A percentile compares a stretch with the other conserved stretches of the same genome.
phyloP scores from a whole-genome alignment of 441 rosid species.

The Adansonia gregorii region DNA sequence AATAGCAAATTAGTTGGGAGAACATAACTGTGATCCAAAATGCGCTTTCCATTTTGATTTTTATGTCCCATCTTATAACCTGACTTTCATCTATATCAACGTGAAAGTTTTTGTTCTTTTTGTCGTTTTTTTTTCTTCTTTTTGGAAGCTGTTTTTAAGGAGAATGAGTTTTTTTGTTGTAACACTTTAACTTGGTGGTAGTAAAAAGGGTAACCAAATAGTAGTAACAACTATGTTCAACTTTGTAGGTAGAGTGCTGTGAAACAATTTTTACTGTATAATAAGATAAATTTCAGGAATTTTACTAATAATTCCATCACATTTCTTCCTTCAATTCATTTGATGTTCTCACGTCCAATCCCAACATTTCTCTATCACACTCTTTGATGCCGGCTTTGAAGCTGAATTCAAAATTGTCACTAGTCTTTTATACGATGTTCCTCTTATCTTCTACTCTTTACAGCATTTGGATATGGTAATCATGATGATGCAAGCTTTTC shows the following conservation, averaged over 20 bases:
- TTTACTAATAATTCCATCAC: background rate
- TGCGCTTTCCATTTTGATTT: background rate
- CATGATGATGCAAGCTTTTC: constrained; percentile 55
- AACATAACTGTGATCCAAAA: background rate
- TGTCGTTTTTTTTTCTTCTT: background rate
- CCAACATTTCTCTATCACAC: background rate
- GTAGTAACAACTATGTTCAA: background rate
- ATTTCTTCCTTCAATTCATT: background rate
- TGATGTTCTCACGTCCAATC: constrained; percentile 3
- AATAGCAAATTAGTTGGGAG: background rate
- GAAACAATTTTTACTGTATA: background rate
- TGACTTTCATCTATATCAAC: background rate
- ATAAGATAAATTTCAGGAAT: background rate
- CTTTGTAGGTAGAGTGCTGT: background rate
- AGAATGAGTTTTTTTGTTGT: background rate
- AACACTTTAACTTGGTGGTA: background rate
- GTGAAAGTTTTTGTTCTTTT: background rate
- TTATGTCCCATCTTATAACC: background rate
- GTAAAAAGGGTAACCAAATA: background rate
- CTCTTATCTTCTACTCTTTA: constrained; percentile 4
- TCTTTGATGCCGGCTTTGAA: constrained; percentile 1
- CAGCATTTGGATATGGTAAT: constrained; percentile 64
- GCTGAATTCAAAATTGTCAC: background rate
- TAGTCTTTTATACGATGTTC: background rate
- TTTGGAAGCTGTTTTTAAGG: background rate